Conservation (phyloP, 2,329 filamentous ascomycete genomes). For the Boeremia exigua region DNA sequence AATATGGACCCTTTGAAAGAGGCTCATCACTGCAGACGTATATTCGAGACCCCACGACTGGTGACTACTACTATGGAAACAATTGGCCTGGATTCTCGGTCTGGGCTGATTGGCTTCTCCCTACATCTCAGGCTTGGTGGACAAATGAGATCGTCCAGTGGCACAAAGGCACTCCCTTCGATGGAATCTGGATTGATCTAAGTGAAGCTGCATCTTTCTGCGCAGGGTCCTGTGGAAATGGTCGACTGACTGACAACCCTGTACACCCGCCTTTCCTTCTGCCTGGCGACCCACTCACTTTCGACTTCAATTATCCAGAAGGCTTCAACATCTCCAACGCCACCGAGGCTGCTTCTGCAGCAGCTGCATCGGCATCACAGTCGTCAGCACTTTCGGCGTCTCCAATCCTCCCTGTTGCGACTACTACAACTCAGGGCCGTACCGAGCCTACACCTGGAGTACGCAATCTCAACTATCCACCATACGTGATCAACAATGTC, state of each 20-base stretch:
- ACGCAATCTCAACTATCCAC: conserved; percentile 71
- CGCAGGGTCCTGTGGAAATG: conserved; percentile 70
- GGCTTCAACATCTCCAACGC: conserved; percentile 70
- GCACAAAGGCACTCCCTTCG: conserved; percentile 58
- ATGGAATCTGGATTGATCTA: conserved; percentile 66
- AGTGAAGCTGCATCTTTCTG: conserved; percentile 67
- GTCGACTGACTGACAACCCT: conserved; percentile 67
- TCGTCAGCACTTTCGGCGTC: conserved; percentile 48
- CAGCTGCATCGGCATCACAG: conserved; percentile 59
- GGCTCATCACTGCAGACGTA: conserved; percentile 55
- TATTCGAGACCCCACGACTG: conserved; percentile 57
- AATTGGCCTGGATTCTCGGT: conserved; percentile 64
- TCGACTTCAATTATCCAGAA: conserved; percentile 68
- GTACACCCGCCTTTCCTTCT: conserved; percentile 68
- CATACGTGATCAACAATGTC: conserved; percentile 75
- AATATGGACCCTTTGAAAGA: conserved; percentile 54
- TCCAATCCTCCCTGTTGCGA: conserved; percentile 29
- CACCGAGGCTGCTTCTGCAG: conserved; percentile 66
- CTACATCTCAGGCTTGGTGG: conserved; percentile 65
- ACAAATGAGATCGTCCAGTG: conserved; percentile 55
- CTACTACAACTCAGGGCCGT: conserved; percentile 55
- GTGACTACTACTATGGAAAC: conserved; percentile 56
- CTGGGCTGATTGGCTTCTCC: conserved; percentile 64
- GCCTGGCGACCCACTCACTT: conserved; percentile 66
- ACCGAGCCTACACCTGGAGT: conserved; percentile 66